phyloP scores from a whole-genome alignment of 306 rosid genomes.

The Castanospermum australe region DNA sequence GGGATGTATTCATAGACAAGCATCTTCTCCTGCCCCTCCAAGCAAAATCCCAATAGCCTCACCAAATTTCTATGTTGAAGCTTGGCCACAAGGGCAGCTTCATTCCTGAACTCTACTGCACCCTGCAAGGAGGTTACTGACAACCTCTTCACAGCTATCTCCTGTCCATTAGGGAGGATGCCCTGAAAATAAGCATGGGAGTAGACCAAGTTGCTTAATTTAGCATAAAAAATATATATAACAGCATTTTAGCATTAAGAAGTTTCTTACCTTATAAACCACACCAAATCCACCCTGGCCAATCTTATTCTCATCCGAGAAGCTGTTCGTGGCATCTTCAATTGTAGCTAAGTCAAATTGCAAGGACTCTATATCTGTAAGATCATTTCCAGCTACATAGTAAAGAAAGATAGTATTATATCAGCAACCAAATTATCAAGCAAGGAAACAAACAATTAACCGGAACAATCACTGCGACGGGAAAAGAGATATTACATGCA shows the following conservation, averaged over 20 bases:
- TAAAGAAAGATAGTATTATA: background rate
- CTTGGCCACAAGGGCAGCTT: slow-evolving; percentile 53
- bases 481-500: slow-evolving; percentile 31
- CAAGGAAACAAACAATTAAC: background rate
- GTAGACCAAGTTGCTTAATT: background rate
- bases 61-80: slow-evolving; percentile 69
- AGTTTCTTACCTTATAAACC: slow-evolving; percentile 46
- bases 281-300: slow-evolving; percentile 67
- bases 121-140: slow-evolving; percentile 60
- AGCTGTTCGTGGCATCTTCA: slow-evolving; percentile 46
- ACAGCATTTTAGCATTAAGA: background rate
- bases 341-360: slow-evolving; percentile 41
- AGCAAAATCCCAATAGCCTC: slow-evolving; percentile 58
- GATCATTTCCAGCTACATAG: slow-evolving; percentile 27
- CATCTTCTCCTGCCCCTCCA: slow-evolving; percentile 57
- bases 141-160: slow-evolving; percentile 63
- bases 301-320: slow-evolving; percentile 38
- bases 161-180: slow-evolving; percentile 42
- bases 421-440: background rate
- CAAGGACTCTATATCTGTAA: slow-evolving; percentile 35
- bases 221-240: background rate
- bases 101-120: slow-evolving; percentile 56
- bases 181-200: slow-evolving; percentile 41
- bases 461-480: background rate
- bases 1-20: slow-evolving; percentile 63